Evolutionary conservation across 2,329 filamentous ascomycete species (phyloP).

Genomic region (Ascocoryne sarcoides): DNA sequence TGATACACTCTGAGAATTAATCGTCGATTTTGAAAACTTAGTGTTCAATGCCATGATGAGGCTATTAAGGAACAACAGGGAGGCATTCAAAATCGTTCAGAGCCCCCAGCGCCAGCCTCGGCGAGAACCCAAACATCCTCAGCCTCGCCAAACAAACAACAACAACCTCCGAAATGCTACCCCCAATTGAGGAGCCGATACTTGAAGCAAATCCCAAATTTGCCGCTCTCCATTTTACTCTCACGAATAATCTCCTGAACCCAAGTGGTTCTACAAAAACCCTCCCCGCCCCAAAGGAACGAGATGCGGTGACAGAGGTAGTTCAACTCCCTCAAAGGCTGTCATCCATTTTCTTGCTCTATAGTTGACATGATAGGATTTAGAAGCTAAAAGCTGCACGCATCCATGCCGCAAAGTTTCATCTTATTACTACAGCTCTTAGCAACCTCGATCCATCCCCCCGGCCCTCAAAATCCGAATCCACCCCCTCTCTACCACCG

Average conservation of each 20-base stretch:
- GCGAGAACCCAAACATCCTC: background rate
- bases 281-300: slow-evolving; percentile 41
- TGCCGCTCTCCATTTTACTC: slow-evolving; percentile 45
- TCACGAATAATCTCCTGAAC: slow-evolving; percentile 47
- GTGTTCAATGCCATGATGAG: too few relatives aligned
- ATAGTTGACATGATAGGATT: background rate
- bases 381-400: slow-evolving; percentile 43
- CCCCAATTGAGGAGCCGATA: slow-evolving; percentile 46
- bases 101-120: too few relatives aligned
- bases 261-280: slow-evolving; percentile 48
- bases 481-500: slow-evolving; percentile 29
- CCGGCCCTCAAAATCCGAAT: slow-evolving; percentile 15
- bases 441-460: slow-evolving; percentile 32
- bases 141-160: background rate
- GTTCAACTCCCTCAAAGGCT: background rate
- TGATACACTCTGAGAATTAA: too few relatives aligned
- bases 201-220: slow-evolving; percentile 51
- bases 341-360: background rate
- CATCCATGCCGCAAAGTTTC: slow-evolving; percentile 38
- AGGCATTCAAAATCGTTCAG: too few relatives aligned
- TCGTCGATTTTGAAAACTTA: too few relatives aligned
- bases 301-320: slow-evolving; percentile 42
- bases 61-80: too few relatives aligned
- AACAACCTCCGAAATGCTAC: slow-evolving; percentile 39
- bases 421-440: slow-evolving; percentile 44